Evolutionary conservation across 129 eudicot genomes (phyloP), one percentile per base, ranked within the genome.

Genomic region (Tanacetum coccineum): DNA sequence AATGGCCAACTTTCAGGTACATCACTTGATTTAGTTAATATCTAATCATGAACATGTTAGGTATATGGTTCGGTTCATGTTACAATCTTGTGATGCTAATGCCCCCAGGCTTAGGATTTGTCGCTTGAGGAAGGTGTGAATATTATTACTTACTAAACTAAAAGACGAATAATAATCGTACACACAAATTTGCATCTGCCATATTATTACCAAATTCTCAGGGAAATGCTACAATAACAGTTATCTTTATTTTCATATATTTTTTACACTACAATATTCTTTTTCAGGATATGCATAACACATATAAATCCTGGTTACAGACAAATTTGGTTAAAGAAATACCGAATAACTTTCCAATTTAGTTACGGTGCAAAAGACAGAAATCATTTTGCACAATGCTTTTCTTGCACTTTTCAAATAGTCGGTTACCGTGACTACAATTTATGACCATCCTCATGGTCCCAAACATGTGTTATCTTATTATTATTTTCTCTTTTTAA

Each of bases 1-100:
- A 77, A 70, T 66, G 65, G 62, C 78, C 79, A 72, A 72, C 71
- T 61, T 57, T 47, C 80, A 68, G 88, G 96, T 87, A 48, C 64
- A 22, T 75, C 68, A 13, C 68, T 60, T 55, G 54, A 28, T 15
- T 48, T 48, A 42, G 4, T 64, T 47, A 51, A 62, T 48, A 21
- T 60, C 15, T 53, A 22, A 50, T 68, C 80, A 22, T 56, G 59
- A 46, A 46, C 62, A 47, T 45, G 66, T 75, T 67, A 49, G 74
- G 62, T 62, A 4, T 17, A 18, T 54, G n/a, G 62, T 53, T 53
- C 60, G 64, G 77, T 63, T 53, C 70, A 40, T 72, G 70, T 63
- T 52, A 63, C 56, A 63, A 63, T 72, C 70, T 21, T 9, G 2
- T 63, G 65, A 64, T 47, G 28, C 66, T 42, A 55, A 45, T 45